Evolutionary conservation across 805 yeast genomes (phyloP).

Genomic region (Metschnikowia shivogae): DNA sequence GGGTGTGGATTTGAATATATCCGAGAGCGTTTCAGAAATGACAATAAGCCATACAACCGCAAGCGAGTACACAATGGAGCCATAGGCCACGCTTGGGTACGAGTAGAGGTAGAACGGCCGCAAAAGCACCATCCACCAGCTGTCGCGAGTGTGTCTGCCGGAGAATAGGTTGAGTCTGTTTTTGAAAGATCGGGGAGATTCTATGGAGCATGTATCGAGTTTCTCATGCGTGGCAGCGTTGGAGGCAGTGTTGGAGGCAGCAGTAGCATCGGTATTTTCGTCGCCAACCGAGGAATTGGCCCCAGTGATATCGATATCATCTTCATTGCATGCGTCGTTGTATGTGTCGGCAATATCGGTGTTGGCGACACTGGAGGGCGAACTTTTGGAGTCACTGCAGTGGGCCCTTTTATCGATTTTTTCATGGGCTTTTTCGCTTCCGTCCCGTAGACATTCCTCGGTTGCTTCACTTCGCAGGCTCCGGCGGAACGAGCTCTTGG

Average conservation of each 20-base stretch:
- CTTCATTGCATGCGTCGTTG: too few relatives aligned
- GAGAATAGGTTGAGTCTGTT: constrained; percentile 39
- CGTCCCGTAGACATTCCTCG: background rate
- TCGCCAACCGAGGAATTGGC: too few relatives aligned
- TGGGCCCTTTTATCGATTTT: too few relatives aligned
- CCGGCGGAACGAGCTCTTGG: constrained; percentile 6
- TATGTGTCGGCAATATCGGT: too few relatives aligned
- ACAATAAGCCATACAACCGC: constrained; percentile 64
- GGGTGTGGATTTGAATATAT: constrained; percentile 43
- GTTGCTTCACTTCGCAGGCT: too few relatives aligned
- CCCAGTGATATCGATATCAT: too few relatives aligned
- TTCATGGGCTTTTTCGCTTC: too few relatives aligned
- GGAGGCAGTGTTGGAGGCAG: background rate
- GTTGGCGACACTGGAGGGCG: too few relatives aligned
- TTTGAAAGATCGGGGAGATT: constrained; percentile 19
- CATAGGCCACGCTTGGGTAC: constrained; percentile 51
- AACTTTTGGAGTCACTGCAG: too few relatives aligned
- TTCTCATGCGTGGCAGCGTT: background rate
- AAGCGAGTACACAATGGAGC: constrained; percentile 49
- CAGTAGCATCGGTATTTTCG: too few relatives aligned
- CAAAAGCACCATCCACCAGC: constrained; percentile 52
- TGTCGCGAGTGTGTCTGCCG: constrained; percentile 48
- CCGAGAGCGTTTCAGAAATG: constrained; percentile 52
- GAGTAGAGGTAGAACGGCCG: constrained; percentile 49
- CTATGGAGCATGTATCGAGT: background rate